These are phyloP conservation scores for Chaetoscypha palmicola DNA, from an alignment of 2,329 filamentous ascomycete species.

Conservation along the genomic window DNA sequence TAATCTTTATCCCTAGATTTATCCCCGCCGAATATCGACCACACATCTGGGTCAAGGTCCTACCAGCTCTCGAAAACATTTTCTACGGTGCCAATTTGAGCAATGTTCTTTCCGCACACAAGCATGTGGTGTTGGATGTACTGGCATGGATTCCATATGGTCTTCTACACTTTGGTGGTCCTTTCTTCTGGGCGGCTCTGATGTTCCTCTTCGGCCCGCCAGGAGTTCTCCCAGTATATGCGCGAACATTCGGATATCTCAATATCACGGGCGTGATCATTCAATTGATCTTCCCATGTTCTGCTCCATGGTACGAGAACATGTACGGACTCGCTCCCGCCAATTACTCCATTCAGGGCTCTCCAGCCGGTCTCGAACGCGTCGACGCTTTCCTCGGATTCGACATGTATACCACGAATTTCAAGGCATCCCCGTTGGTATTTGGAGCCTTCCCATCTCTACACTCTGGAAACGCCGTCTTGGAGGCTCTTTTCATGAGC, in stretches of 20 bases:
- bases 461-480: constrained; percentile 80
- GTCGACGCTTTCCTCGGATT: constrained; percentile 87
- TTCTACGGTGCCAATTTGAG: constrained; percentile 92
- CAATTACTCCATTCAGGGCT: constrained; percentile 85
- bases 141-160: constrained; percentile 93
- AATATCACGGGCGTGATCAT: constrained; percentile 81
- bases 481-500: constrained; percentile 89
- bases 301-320: constrained; percentile 96
- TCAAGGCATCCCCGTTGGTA: constrained; percentile 82
- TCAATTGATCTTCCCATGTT: constrained; percentile 86
- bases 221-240: constrained; percentile 76
- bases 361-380: constrained; percentile 79
- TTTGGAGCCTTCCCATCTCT: constrained; percentile 94
- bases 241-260: constrained; percentile 85
- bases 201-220: constrained; percentile 88
- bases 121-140: constrained; percentile 74
- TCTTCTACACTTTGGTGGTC: constrained; percentile 80
- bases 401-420: constrained; percentile 87
- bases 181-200: constrained; percentile 67
- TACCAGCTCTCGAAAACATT: constrained; percentile 92
- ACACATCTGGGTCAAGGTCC: constrained; percentile 89
- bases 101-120: constrained; percentile 89
- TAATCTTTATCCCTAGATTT: constrained; percentile 51
- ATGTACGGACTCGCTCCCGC: constrained; percentile 83
- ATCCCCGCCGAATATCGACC: constrained; percentile 83